Evolutionary conservation across 2,329 filamentous ascomycete species (phyloP).

Genomic region (Fusarium tricinctum): DNA sequence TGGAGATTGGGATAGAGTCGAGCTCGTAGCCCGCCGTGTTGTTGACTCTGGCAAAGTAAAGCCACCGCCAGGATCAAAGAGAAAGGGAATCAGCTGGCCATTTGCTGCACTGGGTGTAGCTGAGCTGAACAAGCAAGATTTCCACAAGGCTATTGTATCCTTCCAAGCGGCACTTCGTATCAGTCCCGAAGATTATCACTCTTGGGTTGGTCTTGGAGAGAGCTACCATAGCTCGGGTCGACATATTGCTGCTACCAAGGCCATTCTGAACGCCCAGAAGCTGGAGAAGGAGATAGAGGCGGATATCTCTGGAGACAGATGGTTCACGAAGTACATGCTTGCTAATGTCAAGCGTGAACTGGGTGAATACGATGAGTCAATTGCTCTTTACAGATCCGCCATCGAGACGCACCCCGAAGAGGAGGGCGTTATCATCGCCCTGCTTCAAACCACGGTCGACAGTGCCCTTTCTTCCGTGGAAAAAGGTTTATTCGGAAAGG

Average conservation of each 20-base stretch:
- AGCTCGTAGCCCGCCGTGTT: conserved; percentile 89
- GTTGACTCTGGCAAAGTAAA: conserved; percentile 95
- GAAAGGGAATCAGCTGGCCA: conserved; percentile 94
- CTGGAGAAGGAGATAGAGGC: conserved; percentile 73
- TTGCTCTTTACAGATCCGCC: conserved; percentile 81
- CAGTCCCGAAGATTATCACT: conserved; percentile 89
- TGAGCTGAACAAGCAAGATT: conserved; percentile 94
- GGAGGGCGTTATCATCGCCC: conserved; percentile 87
- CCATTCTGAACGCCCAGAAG: conserved; percentile 86
- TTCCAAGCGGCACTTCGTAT: conserved; percentile 92
- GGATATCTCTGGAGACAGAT: conserved; percentile 75
- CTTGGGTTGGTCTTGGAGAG: conserved; percentile 96
- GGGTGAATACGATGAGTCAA: conserved; percentile 88
- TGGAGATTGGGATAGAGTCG: conserved; percentile 96
- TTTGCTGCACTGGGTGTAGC: conserved; percentile 94
- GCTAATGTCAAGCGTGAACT: conserved; percentile 94
- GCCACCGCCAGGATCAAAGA: conserved; percentile 91
- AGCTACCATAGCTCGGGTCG: conserved; percentile 95
- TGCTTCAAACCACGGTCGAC: conserved; percentile 90
- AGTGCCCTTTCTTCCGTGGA: conserved; percentile 82
- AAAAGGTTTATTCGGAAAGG: conserved; percentile 88
- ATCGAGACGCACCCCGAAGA: conserved; percentile 77
- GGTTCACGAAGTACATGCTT: conserved; percentile 98
- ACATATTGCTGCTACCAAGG: conserved; percentile 93
- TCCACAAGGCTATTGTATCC: conserved; percentile 87